Percentiles rank a stretch among this genome's conserved stretches.
Conservation (phyloP, 352 stramenopile species). For the Globisporangium paroecandrum region DNA sequence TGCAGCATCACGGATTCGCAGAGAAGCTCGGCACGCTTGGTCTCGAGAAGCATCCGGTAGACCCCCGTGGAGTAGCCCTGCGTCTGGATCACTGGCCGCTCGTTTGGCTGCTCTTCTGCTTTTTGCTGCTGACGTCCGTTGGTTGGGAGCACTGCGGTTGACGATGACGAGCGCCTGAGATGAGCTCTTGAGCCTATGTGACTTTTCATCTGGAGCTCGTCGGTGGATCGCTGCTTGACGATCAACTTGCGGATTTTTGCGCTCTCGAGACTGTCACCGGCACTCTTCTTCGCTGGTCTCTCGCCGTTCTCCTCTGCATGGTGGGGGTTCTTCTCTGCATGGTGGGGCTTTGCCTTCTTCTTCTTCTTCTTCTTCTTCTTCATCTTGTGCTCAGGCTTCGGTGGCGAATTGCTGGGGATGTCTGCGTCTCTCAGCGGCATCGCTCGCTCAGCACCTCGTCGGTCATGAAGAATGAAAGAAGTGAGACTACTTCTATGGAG, state of each 20-base stretch:
- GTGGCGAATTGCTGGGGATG: background rate
- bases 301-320: background rate
- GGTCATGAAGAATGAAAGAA: background rate
- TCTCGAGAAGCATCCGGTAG: conserved; percentile 54
- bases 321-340: background rate
- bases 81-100: conserved; percentile 4
- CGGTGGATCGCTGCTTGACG: conserved; percentile 14
- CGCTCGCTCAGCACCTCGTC: background rate
- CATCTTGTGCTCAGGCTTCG: background rate
- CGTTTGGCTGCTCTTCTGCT: background rate
- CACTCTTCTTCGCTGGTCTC: background rate
- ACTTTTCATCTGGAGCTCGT: background rate
- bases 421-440: background rate
- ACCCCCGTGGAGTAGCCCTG: conserved; percentile 34
- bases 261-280: background rate
- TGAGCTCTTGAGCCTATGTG: background rate
- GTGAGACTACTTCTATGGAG: background rate
- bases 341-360: conserved; percentile 8
- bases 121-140: background rate
- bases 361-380: conserved; percentile 22
- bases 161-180: background rate
- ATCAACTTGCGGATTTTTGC: conserved; percentile 10
- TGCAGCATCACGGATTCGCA: conserved; percentile 46
- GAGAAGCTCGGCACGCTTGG: conserved; percentile 40
- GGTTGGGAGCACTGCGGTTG: conserved; percentile 1